Evolutionary conservation across 352 stramenopile species (phyloP).

Genomic region (Phytophthora niederhauseri): DNA sequence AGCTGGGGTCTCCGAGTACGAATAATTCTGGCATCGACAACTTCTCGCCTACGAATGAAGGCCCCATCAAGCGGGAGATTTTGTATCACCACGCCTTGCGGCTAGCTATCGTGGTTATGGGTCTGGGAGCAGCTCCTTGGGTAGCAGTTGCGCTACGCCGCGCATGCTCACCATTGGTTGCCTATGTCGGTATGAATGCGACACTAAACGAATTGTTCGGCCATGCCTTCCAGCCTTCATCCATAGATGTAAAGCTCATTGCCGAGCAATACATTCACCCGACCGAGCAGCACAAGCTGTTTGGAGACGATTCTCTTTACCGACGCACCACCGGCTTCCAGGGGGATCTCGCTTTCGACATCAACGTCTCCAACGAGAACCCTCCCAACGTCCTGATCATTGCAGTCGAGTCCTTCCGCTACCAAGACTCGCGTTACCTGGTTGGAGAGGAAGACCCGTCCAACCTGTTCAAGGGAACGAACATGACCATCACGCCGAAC

Average conservation of each 20-base stretch:
- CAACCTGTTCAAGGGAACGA: slow-evolving; percentile 42
- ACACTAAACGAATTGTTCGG: slow-evolving; percentile 24
- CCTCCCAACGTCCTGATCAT: slow-evolving; percentile 57
- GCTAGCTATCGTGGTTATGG: too few species aligned
- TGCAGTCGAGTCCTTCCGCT: slow-evolving; percentile 58
- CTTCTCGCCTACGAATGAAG: too few species aligned
- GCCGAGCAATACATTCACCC: too few species aligned
- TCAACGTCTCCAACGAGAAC: slow-evolving; percentile 35
- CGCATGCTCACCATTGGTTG: slow-evolving; percentile 12
- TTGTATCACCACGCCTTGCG: not conserved
- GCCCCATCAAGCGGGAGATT: too few species aligned
- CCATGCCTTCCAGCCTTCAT: slow-evolving; percentile 22
- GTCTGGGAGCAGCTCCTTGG: too few species aligned
- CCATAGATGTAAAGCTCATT: too few species aligned
- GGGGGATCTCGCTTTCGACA: slow-evolving; percentile 47
- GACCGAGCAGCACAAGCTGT: slow-evolving; percentile 19
- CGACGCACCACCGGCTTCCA: slow-evolving; percentile 41
- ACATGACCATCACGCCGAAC: slow-evolving; percentile 45
- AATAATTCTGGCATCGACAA: too few species aligned
- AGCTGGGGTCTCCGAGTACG: too few species aligned
- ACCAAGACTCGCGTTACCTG: slow-evolving; percentile 55
- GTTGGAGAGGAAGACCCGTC: slow-evolving; percentile 42
- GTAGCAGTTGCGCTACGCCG: slow-evolving; percentile 17
- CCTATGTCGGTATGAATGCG: slow-evolving; percentile 17
- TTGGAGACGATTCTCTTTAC: slow-evolving; percentile 21